Evolutionary conservation across 2,329 filamentous ascomycete genomes (phyloP).

Genomic region (Berkeleyomyces basicola): DNA sequence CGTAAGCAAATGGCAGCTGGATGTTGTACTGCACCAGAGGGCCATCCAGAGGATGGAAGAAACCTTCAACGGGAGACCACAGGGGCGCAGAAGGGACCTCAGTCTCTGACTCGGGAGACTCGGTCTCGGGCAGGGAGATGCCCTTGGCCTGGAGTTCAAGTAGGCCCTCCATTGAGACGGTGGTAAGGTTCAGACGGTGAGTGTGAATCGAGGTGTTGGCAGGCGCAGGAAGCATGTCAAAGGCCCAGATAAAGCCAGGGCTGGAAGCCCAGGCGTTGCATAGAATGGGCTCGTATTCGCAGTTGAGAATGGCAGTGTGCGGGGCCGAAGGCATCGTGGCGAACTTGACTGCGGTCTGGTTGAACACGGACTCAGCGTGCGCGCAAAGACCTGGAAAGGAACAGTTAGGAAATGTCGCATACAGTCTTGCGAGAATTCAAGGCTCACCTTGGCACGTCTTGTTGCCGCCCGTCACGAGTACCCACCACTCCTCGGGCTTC

Average conservation of each 20-base stretch:
- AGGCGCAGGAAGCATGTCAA: slow-evolving; percentile 49
- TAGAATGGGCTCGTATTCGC: slow-evolving; percentile 55
- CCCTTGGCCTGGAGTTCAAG: slow-evolving; percentile 41
- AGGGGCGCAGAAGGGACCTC: slow-evolving; percentile 11
- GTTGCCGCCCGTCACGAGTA: slow-evolving; percentile 61
- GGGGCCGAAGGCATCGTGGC: slow-evolving; percentile 43
- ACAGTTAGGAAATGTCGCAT: not conserved
- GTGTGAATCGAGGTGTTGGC: slow-evolving; percentile 47
- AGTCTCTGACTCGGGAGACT: not conserved
- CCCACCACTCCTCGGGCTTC: slow-evolving; percentile 58
- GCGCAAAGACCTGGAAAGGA: slow-evolving; percentile 41
- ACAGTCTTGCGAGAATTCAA: not conserved
- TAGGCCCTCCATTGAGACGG: slow-evolving; percentile 47
- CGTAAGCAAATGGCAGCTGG: slow-evolving; percentile 47
- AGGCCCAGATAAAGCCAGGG: slow-evolving; percentile 48
- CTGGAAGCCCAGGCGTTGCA: slow-evolving; percentile 58
- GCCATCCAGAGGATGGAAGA: slow-evolving; percentile 64
- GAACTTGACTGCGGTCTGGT: slow-evolving; percentile 48
- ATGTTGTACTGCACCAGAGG: slow-evolving; percentile 44
- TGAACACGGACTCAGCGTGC: slow-evolving; percentile 46
- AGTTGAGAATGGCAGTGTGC: slow-evolving; percentile 54
- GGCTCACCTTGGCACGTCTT: slow-evolving; percentile 53
- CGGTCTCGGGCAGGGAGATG: slow-evolving; percentile 19
- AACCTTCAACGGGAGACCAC: slow-evolving; percentile 37
- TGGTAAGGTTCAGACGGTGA: slow-evolving; percentile 53